Evolutionary conservation across 495 filamentous ascomycete genomes (phyloP).

Genomic region (Staphylotrichum longicolle): DNA sequence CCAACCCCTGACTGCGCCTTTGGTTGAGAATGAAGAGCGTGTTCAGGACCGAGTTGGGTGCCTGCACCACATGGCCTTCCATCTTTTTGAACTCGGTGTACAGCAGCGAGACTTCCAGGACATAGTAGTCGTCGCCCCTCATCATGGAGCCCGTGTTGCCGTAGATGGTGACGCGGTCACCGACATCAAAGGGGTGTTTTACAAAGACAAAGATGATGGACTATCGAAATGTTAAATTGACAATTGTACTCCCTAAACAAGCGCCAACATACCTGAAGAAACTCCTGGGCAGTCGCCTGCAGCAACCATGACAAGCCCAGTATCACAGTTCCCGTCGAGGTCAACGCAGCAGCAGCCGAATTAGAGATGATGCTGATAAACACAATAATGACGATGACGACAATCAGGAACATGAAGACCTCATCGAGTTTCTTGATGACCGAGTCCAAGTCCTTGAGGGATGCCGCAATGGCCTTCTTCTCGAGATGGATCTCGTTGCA

Average conservation of each 20-base stretch:
- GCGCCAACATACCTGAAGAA: constrained; percentile 50
- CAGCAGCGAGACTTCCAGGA: constrained; percentile 90
- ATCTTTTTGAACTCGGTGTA: constrained; percentile 99
- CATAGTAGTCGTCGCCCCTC: constrained; percentile 89
- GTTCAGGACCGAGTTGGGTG: constrained; percentile 91
- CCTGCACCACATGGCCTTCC: constrained; percentile 93
- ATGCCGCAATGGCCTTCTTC: constrained; percentile 91
- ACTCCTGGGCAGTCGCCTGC: constrained; percentile 88
- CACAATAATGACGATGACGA: constrained; percentile 74
- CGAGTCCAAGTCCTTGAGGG: constrained; percentile 90
- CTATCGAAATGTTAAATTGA: constrained; percentile 36
- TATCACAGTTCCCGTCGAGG: constrained; percentile 79
- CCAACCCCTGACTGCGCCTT: constrained; percentile 81
- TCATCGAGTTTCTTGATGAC: constrained; percentile 89
- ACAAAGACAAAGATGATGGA: constrained; percentile 95
- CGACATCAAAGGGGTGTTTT: constrained; percentile 97
- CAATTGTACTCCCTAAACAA: too few species aligned
- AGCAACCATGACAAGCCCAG: constrained; percentile 91
- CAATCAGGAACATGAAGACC: constrained; percentile 82
- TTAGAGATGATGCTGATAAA: constrained; percentile 87
- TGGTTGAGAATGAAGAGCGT: constrained; percentile 93
- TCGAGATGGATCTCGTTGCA: constrained; percentile 94
- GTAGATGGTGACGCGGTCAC: constrained; percentile 88
- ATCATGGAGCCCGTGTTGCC: constrained; percentile 78
- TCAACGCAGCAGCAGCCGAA: constrained; percentile 78